Conservation (phyloP, 306 rosid genomes). For the Cucurbita maxima region DNA sequence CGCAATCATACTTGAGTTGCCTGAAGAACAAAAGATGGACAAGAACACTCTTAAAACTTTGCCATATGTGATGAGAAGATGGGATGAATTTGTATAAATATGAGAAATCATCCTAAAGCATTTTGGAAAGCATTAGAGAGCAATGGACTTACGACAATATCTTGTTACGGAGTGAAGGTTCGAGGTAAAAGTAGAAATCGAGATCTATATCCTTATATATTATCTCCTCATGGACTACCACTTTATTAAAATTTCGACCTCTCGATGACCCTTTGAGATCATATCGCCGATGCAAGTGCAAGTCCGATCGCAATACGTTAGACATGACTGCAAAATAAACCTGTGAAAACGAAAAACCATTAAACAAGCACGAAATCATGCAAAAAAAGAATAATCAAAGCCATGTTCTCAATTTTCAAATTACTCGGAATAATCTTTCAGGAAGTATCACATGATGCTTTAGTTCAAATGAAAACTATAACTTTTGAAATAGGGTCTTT, state of each 20-base stretch:
- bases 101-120: not conserved
- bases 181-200: constrained; percentile 23
- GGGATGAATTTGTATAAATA: not conserved
- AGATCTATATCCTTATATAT: constrained; percentile 30
- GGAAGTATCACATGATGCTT: not conserved
- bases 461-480: not conserved
- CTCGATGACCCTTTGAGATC: constrained; percentile 29
- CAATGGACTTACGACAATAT: constrained; percentile 21
- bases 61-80: not conserved
- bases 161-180: constrained; percentile 19
- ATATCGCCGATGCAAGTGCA: constrained; percentile 11
- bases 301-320: constrained; percentile 8
- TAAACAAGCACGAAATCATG: not conserved
- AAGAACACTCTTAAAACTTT: not conserved
- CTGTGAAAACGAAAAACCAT: constrained; percentile 12
- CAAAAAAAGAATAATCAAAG: not conserved
- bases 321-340: constrained; percentile 20
- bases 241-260: constrained; percentile 14
- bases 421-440: not conserved
- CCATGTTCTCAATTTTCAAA: not conserved
- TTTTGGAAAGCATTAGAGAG: not conserved
- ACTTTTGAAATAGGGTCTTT: not conserved
- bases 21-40: constrained; percentile 17
- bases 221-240: constrained; percentile 2
- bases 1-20: constrained; percentile 35